A percentile compares a stretch with the other conserved stretches of the same genome.
Evolutionary conservation across 768 basidiomycete genomes (phyloP).

Genomic region (Tephrocybe rancida): DNA sequence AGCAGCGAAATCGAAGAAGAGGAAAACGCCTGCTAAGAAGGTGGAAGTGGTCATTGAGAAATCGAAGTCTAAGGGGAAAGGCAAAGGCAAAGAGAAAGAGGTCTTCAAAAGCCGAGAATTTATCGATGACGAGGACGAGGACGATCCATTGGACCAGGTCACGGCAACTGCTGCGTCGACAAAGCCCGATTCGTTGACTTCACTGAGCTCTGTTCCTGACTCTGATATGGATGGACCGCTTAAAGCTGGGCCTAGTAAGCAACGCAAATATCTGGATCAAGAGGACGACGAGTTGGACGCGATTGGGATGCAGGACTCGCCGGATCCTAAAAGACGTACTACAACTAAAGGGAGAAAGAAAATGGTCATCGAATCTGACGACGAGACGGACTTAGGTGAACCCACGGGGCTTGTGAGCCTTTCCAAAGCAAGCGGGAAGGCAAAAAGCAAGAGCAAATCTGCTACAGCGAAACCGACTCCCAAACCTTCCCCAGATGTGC

Average conservation of each 20-base stretch:
- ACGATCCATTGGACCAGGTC: constrained; percentile 19
- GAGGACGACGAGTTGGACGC: constrained; percentile 22
- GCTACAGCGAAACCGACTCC: background rate
- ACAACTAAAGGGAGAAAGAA: constrained; percentile 18
- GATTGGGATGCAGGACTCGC: background rate
- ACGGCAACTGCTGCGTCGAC: background rate
- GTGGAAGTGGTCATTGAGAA: constrained; percentile 15
- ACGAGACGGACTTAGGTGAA: constrained; percentile 23
- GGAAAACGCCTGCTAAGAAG: constrained; percentile 28
- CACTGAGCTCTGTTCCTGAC: constrained; percentile 26
- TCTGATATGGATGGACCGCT: constrained; percentile 26
- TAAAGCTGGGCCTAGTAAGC: constrained; percentile 20
- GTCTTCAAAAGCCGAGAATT: constrained; percentile 47
- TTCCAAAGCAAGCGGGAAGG: constrained; percentile 16
- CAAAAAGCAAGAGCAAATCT: constrained; percentile 3
- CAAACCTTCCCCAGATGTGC: background rate
- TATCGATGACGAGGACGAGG: constrained; percentile 35
- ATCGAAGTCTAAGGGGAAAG: constrained; percentile 22
- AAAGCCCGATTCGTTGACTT: constrained; percentile 19
- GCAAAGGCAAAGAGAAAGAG: constrained; percentile 31
- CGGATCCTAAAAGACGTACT: background rate
- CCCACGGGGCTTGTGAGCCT: background rate
- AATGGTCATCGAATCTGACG: constrained; percentile 32
- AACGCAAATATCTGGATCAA: constrained; percentile 25
- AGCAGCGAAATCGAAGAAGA: constrained; percentile 23